Evolutionary conservation across 352 stramenopile species (phyloP).

Genomic region (Aphanomyces stellatus): DNA sequence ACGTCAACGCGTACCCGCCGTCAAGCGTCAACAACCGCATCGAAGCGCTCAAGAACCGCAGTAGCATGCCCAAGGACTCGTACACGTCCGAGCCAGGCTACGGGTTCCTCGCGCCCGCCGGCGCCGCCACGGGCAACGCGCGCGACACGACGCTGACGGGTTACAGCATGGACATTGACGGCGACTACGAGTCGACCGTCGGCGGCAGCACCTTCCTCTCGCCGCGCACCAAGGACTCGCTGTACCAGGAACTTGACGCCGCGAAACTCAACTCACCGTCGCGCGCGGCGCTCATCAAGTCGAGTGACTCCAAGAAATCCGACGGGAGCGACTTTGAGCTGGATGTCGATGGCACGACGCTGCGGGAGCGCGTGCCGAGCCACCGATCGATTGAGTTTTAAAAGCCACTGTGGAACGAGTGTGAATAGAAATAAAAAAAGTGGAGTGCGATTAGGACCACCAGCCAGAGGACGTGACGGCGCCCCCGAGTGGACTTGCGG

Average conservation of each 20-base stretch:
- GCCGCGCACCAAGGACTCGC: background rate
- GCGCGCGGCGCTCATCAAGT: background rate
- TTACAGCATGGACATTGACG: slow-evolving; percentile 13
- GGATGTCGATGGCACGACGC: slow-evolving; percentile 4
- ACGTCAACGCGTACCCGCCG: background rate
- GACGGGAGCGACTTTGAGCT: slow-evolving; percentile 14
- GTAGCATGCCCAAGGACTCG: background rate
- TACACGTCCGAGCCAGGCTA: background rate
- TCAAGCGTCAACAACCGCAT: background rate
- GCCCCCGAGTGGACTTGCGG: background rate
- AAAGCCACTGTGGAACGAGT: slow-evolving; percentile 7
- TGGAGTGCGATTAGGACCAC: slow-evolving; percentile 24
- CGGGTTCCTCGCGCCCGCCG: background rate
- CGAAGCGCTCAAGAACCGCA: background rate
- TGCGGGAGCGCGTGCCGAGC: slow-evolving; percentile 22
- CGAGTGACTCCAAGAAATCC: background rate
- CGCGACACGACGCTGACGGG: slow-evolving; percentile 2
- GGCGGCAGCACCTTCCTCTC: slow-evolving; percentile 3
- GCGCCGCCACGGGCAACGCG: background rate
- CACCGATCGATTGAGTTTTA: slow-evolving; percentile 55
- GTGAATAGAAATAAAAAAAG: background rate
- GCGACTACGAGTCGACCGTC: slow-evolving; percentile 4
- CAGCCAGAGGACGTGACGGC: slow-evolving; percentile 20
- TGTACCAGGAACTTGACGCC: slow-evolving; percentile 9
- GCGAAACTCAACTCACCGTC: background rate